Evolutionary conservation across 2,329 filamentous ascomycete genomes (phyloP).

Genomic region (Epichloe festucae): DNA sequence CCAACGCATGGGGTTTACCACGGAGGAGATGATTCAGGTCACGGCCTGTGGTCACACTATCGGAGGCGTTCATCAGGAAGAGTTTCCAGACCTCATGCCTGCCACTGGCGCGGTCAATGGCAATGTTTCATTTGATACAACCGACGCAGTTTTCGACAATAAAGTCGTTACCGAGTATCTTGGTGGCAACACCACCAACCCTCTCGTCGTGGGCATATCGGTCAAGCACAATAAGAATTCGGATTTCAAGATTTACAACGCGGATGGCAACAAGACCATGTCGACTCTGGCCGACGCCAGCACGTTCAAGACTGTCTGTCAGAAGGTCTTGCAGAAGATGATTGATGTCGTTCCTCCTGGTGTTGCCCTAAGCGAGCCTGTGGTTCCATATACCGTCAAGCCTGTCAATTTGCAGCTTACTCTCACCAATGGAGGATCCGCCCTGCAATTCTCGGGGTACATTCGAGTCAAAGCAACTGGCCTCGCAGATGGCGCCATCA

Average conservation of each 20-base stretch:
- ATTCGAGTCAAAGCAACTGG: constrained; percentile 44
- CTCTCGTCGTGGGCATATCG: constrained; percentile 40
- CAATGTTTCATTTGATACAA: constrained; percentile 33
- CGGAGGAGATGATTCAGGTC: constrained; percentile 45
- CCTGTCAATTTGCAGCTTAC: constrained; percentile 44
- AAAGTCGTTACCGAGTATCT: constrained; percentile 45
- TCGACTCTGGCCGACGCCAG: constrained; percentile 29
- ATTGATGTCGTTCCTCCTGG: constrained; percentile 44
- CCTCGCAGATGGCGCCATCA: constrained; percentile 27
- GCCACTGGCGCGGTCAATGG: constrained; percentile 29
- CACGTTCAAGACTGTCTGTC: constrained; percentile 35
- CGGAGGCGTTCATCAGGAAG: constrained; percentile 42
- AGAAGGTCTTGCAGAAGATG: constrained; percentile 43
- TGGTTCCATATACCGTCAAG: constrained; percentile 46
- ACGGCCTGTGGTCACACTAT: constrained; percentile 49
- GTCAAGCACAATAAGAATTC: constrained; percentile 32
- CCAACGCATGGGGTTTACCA: constrained; percentile 41
- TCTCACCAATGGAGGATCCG: constrained; percentile 33
- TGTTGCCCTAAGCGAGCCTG: constrained; percentile 36
- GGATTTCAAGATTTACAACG: constrained; percentile 42
- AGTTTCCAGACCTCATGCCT: constrained; percentile 41
- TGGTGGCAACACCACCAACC: constrained; percentile 37
- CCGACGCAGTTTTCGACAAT: constrained; percentile 39
- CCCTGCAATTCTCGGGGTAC: constrained; percentile 37
- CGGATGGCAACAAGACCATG: constrained; percentile 43